Evolutionary conservation across 441 rosid genomes (phyloP), one percentile per base, ranked within the genome.

Genomic region (Omphalea diandra): DNA sequence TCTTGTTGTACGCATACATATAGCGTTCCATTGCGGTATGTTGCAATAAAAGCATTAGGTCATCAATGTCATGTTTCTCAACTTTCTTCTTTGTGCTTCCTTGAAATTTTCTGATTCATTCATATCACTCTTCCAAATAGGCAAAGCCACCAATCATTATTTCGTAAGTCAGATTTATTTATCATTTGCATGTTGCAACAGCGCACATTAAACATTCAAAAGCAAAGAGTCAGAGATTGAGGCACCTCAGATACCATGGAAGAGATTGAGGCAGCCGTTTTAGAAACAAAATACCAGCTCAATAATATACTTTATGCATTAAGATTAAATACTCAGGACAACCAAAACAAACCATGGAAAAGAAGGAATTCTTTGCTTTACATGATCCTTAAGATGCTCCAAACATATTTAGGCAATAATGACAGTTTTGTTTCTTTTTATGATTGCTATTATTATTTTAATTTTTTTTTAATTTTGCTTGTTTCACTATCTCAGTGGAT

Each of bases 401-500:
- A n/a, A n/a, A n/a, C n/a, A n/a, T n/a, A n/a, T n/a, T n/a, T n/a
- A n/a, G n/a, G n/a, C n/a, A n/a, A n/a, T n/a, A n/a, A n/a, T n/a
- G n/a, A n/a, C n/a, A n/a, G n/a, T n/a, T n/a, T n/a, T n/a, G n/a
- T n/a, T n/a, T n/a, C n/a, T n/a, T n/a, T n/a, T n/a, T n/a, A n/a
- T n/a, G n/a, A 41, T 11, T 41, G 17, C 2, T 2, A 41, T 41
- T 41, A 11, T 3, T n/a, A 59, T 17, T 20, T 68, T 18, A 24
- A 6, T 17, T 31, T 29, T 17, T 17, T 10, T 65, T 10, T 22
- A 31, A 11, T 3, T 0, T 56, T 29, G 18, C 3, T 9, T 60
- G n/a, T 31, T 1, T 35, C 38, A 2, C 36, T 11, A 0, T 55
- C 20, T 0, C 80, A 90, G 92, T 90, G 97, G 93, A 91, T 91